Conservation (phyloP, 768 basidiomycete genomes). For the Filobasidium wieringae region DNA sequence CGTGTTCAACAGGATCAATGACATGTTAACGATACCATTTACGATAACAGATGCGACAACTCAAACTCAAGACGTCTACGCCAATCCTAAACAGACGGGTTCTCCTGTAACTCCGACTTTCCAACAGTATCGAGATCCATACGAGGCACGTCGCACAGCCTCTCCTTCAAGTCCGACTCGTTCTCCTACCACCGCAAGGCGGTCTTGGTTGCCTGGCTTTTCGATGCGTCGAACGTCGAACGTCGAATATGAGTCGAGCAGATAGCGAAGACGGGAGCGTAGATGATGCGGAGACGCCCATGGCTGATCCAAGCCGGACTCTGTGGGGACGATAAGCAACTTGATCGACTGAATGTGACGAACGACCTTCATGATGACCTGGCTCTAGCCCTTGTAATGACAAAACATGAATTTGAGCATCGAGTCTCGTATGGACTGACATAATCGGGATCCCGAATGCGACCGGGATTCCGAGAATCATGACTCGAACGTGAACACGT, state of each 20-base stretch:
- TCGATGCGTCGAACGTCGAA: not conserved
- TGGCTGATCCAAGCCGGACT: not conserved
- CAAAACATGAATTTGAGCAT: too few relatives aligned
- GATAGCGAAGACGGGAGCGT: not conserved
- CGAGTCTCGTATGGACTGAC: too few relatives aligned
- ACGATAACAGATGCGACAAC: too few relatives aligned
- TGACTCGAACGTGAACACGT: too few relatives aligned
- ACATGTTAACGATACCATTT: not conserved
- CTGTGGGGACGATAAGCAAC: not conserved
- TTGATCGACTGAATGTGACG: too few relatives aligned
- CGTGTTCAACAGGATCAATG: conserved; percentile 10
- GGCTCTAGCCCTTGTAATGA: too few relatives aligned
- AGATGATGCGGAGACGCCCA: not conserved
- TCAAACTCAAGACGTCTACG: not conserved
- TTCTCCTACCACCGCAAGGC: not conserved
- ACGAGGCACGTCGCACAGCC: not conserved
- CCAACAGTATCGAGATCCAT: not conserved
- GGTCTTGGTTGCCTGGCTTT: not conserved
- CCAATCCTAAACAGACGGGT: not conserved
- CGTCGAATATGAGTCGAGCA: not conserved
- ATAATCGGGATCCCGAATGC: too few relatives aligned
- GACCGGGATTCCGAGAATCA: too few relatives aligned
- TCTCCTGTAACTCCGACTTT: not conserved
- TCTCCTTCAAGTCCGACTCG: not conserved
- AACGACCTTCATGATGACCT: too few relatives aligned